Base-by-base conservation (phyloP, 495 filamentous ascomycete species). In the Amorphotheca resinae region DNA sequence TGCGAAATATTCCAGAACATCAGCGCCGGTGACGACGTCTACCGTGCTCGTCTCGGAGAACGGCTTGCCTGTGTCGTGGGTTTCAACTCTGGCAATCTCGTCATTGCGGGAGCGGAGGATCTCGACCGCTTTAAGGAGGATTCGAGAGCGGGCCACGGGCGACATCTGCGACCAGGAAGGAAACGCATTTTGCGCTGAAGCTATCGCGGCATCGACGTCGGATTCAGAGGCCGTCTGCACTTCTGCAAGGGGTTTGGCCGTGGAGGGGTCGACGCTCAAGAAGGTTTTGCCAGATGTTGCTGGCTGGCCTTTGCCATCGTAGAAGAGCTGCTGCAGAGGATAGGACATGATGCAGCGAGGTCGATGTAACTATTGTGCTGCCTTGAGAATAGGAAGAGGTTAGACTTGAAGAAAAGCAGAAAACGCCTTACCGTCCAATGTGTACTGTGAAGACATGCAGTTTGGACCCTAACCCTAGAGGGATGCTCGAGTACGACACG, bases 1-100 rank as follows among this genome's bases (percentile, higher is more conserved):
- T 40, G 80, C 81, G 57, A 79, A 86, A 62, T 82, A 86, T 51
- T 86, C 82, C 30, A 86, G 60, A 15, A 82, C 78, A 61, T 87
- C 82, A 2, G 80, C 79, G 22, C 82, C 82, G 2, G 80, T 83
- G 20, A 77, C 64, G 4, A 87, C 70, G 55, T 87, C 82, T 11
- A 86, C 81, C 1, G 78, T 75, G 47, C 76, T 79, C 18, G 82
- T 87, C 59, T 87, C 82, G 1, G 73, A 77, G 50, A 69, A 84
- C 0, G 82, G 73, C 54, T 84, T 86, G 42, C 82, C 82, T 2
- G 82, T 84, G 56, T 86, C 82, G 37, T 73, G 61, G 0, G 80
- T 82, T 59, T 87, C 82, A 21, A 78, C 57, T 22, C 60, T 66
- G 17, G 82, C 82, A 23, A 87, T 79, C 38, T 73, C 72, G 51